Base-by-base conservation (phyloP, 2,329 filamentous ascomycete species). In the Ilyonectria sp. region DNA sequence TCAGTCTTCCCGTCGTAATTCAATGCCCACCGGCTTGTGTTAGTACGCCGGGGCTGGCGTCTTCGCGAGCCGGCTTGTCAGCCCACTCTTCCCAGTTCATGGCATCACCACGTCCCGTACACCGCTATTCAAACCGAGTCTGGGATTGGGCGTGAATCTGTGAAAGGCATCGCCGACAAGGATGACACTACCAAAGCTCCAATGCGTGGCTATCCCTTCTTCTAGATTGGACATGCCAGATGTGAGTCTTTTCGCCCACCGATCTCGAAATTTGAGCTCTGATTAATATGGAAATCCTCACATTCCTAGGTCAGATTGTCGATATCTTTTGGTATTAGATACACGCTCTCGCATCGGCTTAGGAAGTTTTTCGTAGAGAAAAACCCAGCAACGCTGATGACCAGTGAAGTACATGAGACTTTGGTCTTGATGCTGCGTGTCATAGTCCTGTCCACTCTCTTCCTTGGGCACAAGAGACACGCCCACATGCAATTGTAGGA, bases 151-250 rank as follows among this genome's bases (percentile, higher is more conserved):
- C 1, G 79, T 80, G 59, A 80, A 77, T 52, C 81, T 80, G 63
- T 81, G 78, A 17, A 69, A 74, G 1, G 80, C 68, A 52, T 82
- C 80, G 1, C 80, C 80, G 0, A 71, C 72, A 1, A 81, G 73
- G 3, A 79, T 77, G 13, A 81, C 71, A 1, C 76, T 75, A 6
- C 55, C 58, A 58, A 64, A 68, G 26, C 69, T 75, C 76, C 76
- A 79, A 26, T 76, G 69, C 29, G 73, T 43, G 1, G 77, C 63
- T 2, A 81, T 65, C 1, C 79, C 80, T 40, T 82, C 78, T 29
- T 80, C 76, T 5, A 81, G 69, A 52, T 78, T 73, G 0, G 74
- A 65, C 69, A 79, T 67, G 7, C 74, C 74, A 7, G n/a, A 37
- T 2, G 52, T 29, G 5, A 35, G 49, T 3, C 33, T 31, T 19